Conservation (phyloP, 352 stramenopile genomes). For the Blastocystis sp. region DNA sequence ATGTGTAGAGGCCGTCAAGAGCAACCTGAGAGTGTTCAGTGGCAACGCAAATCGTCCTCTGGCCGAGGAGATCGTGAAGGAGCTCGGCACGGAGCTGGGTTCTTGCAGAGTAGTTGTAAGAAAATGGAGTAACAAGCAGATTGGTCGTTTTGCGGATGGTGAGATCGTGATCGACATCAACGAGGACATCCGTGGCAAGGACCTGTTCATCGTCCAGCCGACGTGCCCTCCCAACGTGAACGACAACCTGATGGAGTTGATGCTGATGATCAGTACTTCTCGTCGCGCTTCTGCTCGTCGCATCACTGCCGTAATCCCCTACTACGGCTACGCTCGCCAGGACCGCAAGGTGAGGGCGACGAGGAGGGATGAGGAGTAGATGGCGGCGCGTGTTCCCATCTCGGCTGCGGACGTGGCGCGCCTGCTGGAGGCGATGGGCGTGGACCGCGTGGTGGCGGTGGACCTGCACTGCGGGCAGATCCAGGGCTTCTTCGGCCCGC, state of each 20-base stretch:
- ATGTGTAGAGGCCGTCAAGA: slow-evolving; percentile 55
- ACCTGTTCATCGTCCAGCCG: slow-evolving; percentile 99
- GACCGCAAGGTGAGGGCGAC: slow-evolving; percentile 81
- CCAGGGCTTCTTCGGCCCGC: slow-evolving; percentile 95
- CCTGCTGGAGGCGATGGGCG: slow-evolving; percentile 86
- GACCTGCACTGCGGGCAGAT: slow-evolving; percentile 90
- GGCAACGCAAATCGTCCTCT: slow-evolving; percentile 94
- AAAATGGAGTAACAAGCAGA: background rate
- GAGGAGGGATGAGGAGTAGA: slow-evolving; percentile 19
- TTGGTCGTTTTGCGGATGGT: slow-evolving; percentile 88
- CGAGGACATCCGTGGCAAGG: slow-evolving; percentile 97
- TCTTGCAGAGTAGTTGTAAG: slow-evolving; percentile 12
- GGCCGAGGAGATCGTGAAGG: slow-evolving; percentile 90
- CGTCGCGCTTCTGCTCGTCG: slow-evolving; percentile 90
- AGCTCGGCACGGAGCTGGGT: slow-evolving; percentile 92
- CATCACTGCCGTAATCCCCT: slow-evolving; percentile 97
- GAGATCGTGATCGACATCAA: slow-evolving; percentile 99
- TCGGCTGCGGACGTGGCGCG: slow-evolving; percentile 87
- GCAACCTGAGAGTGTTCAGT: slow-evolving; percentile 82
- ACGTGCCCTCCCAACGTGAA: slow-evolving; percentile 96
- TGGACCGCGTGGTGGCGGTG: slow-evolving; percentile 87
- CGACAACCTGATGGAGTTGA: slow-evolving; percentile 98
- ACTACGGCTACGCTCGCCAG: slow-evolving; percentile 83
- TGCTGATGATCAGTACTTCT: slow-evolving; percentile 93
- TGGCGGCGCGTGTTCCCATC: slow-evolving; percentile 90